Evolutionary conservation across 495 filamentous ascomycete genomes (phyloP).

Genomic region (Parathielavia appendiculata): DNA sequence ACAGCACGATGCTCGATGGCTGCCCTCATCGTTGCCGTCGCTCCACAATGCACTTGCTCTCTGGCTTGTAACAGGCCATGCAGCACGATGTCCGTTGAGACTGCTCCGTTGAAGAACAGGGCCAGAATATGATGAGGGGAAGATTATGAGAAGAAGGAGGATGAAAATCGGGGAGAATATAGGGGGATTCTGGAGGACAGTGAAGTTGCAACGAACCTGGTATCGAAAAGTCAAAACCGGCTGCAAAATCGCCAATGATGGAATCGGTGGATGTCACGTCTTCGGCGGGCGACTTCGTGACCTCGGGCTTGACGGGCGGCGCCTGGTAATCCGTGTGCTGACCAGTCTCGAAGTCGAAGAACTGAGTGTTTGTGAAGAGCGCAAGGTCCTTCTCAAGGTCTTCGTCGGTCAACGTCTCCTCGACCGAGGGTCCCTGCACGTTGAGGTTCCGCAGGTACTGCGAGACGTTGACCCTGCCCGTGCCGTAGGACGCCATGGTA

Average conservation of each 20-base stretch:
- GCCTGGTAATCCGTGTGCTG: constrained; percentile 39
- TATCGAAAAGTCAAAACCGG: constrained; percentile 30
- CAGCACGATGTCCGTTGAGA: neutral
- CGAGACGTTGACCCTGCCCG: constrained; percentile 75
- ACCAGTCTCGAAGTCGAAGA: constrained; percentile 76
- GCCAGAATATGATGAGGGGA: neutral
- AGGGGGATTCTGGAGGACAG: constrained; percentile 5
- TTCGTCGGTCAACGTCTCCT: constrained; percentile 55
- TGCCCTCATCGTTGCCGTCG: constrained; percentile 10
- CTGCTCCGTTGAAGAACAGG: neutral
- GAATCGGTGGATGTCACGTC: constrained; percentile 34
- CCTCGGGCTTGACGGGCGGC: constrained; percentile 33
- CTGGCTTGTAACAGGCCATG: constrained; percentile 4
- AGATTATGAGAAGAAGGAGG: neutral
- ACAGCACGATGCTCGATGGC: constrained; percentile 4
- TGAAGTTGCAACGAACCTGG: constrained; percentile 20
- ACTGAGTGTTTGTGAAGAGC: constrained; percentile 88
- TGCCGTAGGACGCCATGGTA: constrained; percentile 64
- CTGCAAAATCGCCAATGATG: constrained; percentile 37
- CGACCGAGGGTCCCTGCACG: constrained; percentile 59
- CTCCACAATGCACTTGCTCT: constrained; percentile 12
- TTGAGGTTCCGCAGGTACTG: constrained; percentile 87
- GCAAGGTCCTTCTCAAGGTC: constrained; percentile 62
- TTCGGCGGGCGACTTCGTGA: constrained; percentile 33
- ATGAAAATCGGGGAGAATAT: neutral